Evolutionary conservation across 352 stramenopile genomes (phyloP), one percentile per base, ranked within the genome.

Genomic region (Phytophthora pseudosyringae): DNA sequence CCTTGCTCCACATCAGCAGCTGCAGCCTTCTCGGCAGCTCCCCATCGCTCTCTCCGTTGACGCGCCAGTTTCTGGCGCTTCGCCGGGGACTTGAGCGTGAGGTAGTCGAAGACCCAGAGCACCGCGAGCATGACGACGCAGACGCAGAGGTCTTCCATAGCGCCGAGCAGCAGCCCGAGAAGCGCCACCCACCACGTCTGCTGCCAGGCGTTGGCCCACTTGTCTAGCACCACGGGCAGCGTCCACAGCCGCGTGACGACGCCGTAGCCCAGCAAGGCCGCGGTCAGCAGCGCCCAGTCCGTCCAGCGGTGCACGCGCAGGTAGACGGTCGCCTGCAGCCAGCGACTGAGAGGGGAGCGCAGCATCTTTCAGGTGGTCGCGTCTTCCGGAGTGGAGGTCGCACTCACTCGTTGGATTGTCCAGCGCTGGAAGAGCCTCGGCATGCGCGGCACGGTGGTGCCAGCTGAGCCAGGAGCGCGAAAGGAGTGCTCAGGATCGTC

Each of bases 181-280:
- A 57, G 35, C 8, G 59, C 62, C 9, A 83, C 44, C 57, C 43
- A 66, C 63, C 63, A 78, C 25, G 59, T 73, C 13, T 69, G 70
- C 29, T 88, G 79, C 65, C 73, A 76, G n/a, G 77, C 71, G 44
- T 78, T 86, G 31, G 71, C 81, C 81, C 81, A 88, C 58, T 86
- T 88, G 55, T 43, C 35, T 26, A 85, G 54, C 26, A 85, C 44
- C 15, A 69, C 57, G 0, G 58, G 40, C 4, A 72, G 26, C 35
- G 73, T 66, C 15, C 73, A 58, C 26, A 69, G 36, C 11, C 79
- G 75, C 44, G 80, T 67, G 21, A 70, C 26, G 35, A 66, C 10
- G 15, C 79, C 75, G 50, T 85, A 75, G 32, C 64, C 8, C n/a
- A 85, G 46, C 15, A 83, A 69, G 5, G 61, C 59, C 1, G 26